phyloP scores from a whole-genome alignment of 2,329 filamentous ascomycete species.

The Tolypocladium ophioglossoides region DNA sequence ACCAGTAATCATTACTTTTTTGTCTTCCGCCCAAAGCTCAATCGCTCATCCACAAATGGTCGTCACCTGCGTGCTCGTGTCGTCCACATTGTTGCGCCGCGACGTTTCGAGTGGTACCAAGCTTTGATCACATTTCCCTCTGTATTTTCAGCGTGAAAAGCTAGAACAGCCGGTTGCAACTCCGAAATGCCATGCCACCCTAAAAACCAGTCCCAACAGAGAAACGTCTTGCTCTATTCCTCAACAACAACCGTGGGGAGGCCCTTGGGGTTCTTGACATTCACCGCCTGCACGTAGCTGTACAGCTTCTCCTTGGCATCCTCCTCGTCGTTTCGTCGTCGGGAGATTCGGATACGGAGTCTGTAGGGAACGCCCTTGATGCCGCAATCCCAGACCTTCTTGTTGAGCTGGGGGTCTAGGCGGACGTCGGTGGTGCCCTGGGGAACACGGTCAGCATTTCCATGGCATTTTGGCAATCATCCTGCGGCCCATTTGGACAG shows the following conservation, averaged over 20 bases:
- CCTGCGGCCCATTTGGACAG: neutral
- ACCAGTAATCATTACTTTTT: constrained; percentile 1
- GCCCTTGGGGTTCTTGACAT: constrained; percentile 98
- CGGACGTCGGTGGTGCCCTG: constrained; percentile 96
- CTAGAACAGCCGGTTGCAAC: constrained; percentile 35
- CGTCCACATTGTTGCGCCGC: neutral
- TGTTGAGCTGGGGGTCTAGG: constrained; percentile 97
- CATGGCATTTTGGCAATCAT: neutral
- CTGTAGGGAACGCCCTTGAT: constrained; percentile 98
- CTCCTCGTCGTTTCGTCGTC: constrained; percentile 99
- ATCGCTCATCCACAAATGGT: neutral
- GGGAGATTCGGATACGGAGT: constrained; percentile 94
- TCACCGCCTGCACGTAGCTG: constrained; percentile 99
- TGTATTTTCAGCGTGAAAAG: constrained; percentile 28
- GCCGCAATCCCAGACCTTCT: constrained; percentile 99
- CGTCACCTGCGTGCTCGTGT: neutral
- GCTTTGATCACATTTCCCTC: constrained; percentile 24
- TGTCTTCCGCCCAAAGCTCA: neutral
- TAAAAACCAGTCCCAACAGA: constrained; percentile 29
- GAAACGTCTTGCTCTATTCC: constrained; percentile 41
- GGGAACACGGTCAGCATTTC: constrained; percentile 11
- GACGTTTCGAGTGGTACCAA: constrained; percentile 8
- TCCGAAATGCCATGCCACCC: constrained; percentile 35
- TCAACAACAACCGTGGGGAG: constrained; percentile 84
- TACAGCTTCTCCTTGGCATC: constrained; percentile 99